Conservation (phyloP, 352 stramenopile genomes). For the Pythium aristosporum region DNA sequence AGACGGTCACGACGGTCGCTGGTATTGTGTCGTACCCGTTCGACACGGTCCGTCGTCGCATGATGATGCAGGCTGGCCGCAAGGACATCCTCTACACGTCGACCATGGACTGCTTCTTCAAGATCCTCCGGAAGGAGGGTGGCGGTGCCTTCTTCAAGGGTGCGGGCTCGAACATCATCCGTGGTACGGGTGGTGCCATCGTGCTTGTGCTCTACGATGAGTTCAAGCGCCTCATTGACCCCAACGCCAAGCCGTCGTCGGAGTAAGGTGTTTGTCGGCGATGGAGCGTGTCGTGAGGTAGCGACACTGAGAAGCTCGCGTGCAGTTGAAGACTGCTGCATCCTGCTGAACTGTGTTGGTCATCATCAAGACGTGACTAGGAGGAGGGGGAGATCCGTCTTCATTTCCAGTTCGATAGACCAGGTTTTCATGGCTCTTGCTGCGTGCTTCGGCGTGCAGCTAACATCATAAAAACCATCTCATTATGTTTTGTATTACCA, state of each 20-base stretch:
- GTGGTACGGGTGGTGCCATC: constrained; percentile 97
- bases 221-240: constrained; percentile 93
- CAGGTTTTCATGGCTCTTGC: constrained; percentile 24
- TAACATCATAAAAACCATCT: constrained; percentile 31
- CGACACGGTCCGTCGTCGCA: constrained; percentile 93
- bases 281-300: constrained; percentile 29
- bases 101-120: constrained; percentile 95
- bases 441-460: not conserved
- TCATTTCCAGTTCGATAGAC: constrained; percentile 35
- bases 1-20: constrained; percentile 89
- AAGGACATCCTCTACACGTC: constrained; percentile 97
- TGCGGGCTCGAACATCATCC: constrained; percentile 97
- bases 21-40: constrained; percentile 97
- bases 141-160: constrained; percentile 97
- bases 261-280: constrained; percentile 37
- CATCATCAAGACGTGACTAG: constrained; percentile 21
- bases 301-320: constrained; percentile 22
- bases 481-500: constrained; percentile 32
- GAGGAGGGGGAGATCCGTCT: constrained; percentile 17
- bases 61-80: constrained; percentile 99
- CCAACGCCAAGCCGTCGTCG: constrained; percentile 55
- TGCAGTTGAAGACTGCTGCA: constrained; percentile 3
- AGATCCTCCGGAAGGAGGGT: constrained; percentile 98
- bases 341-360: constrained; percentile 17
- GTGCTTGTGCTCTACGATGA: constrained; percentile 99